Conservation (phyloP, 768 basidiomycete species). For the Leccinum fibrillosum region DNA sequence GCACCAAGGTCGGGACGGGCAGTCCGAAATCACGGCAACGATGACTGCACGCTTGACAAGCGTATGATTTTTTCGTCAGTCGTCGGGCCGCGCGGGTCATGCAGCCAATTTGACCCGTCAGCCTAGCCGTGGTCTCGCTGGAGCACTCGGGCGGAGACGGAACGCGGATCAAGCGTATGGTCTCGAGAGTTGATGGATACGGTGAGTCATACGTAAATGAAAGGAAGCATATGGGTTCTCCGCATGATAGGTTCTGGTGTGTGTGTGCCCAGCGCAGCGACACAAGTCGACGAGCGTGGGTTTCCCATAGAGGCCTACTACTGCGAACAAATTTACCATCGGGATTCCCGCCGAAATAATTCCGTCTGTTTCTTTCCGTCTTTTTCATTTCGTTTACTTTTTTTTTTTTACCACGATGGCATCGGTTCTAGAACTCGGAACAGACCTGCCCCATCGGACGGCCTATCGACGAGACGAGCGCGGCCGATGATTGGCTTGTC, state of each 20-base stretch:
- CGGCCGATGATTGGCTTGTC: background rate
- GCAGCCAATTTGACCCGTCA: background rate
- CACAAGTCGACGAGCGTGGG: background rate
- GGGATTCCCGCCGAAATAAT: background rate
- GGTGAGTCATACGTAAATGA: constrained; percentile 6
- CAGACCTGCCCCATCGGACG: background rate
- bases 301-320: background rate
- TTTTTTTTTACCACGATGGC: constrained; percentile 7
- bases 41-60: background rate
- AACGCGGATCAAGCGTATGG: constrained; percentile 1
- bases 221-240: constrained; percentile 1
- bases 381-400: background rate
- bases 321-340: background rate
- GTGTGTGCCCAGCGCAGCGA: background rate
- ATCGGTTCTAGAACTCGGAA: constrained; percentile 11
- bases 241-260: background rate
- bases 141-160: constrained; percentile 16
- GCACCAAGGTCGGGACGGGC: constrained; percentile 7
- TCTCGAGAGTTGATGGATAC: constrained; percentile 15
- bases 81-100: background rate
- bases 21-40: constrained; percentile 14
- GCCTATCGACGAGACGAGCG: background rate
- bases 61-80: background rate
- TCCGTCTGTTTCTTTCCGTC: background rate
- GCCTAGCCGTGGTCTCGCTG: constrained; percentile 13